Percentiles rank a stretch among this genome's conserved stretches.
Evolutionary conservation across 2,329 filamentous ascomycete species (phyloP).

Genomic region (Aspergillus bombycis): DNA sequence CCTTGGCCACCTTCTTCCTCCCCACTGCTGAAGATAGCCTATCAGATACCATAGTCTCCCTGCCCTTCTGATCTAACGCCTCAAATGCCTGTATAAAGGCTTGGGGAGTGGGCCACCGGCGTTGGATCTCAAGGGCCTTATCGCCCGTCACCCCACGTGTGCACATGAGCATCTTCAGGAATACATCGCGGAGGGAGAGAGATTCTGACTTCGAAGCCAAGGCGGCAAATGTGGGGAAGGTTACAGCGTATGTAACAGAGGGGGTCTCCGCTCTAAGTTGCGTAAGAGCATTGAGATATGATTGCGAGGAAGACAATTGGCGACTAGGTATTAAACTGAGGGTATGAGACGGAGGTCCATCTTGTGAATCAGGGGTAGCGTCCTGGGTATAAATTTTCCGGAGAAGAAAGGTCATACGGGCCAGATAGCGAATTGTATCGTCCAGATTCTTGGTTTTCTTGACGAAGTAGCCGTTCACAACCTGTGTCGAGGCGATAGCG

Average conservation of each 20-base stretch:
- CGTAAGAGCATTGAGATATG: conserved; percentile 67
- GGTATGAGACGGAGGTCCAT: conserved; percentile 26
- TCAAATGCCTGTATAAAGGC: conserved; percentile 73
- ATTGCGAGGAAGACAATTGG: conserved; percentile 61
- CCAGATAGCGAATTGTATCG: conserved; percentile 75
- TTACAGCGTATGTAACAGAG: conserved; percentile 60
- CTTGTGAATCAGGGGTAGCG: conserved; percentile 5
- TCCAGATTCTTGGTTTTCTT: conserved; percentile 76
- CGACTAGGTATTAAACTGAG: conserved; percentile 68
- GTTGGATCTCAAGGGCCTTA: conserved; percentile 78
- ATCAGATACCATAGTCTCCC: conserved; percentile 62
- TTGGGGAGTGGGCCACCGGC: conserved; percentile 73
- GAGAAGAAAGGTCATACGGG: conserved; percentile 70
- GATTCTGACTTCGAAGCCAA: conserved; percentile 75
- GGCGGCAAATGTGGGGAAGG: conserved; percentile 71
- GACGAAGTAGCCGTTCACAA: conserved; percentile 77
- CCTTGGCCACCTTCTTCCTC: conserved; percentile 68
- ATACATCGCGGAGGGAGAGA: conserved; percentile 74
- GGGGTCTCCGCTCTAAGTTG: conserved; percentile 59
- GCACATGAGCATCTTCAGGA: conserved; percentile 85
- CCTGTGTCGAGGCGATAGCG: conserved; percentile 75
- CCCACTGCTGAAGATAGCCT: conserved; percentile 63
- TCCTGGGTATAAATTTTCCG: conserved; percentile 60
- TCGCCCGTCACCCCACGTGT: conserved; percentile 74
- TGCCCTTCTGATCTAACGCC: conserved; percentile 55